These are phyloP conservation scores for Parachaetomium inaequale DNA, from an alignment of 495 filamentous ascomycete species.

Conservation along the genomic window DNA sequence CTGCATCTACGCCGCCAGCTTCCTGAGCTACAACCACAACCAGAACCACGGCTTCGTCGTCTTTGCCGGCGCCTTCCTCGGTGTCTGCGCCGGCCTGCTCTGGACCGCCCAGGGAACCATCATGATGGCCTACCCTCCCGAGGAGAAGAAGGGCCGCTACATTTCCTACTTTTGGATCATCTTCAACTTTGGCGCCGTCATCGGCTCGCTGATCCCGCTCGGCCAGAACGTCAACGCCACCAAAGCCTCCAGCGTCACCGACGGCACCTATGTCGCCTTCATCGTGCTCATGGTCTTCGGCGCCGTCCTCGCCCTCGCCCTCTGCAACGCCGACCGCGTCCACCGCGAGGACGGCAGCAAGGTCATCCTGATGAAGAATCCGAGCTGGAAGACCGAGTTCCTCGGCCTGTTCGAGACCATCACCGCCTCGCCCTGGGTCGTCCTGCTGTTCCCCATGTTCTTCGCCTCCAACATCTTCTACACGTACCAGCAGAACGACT, in stretches of 20 bases:
- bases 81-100: slow-evolving; percentile 77
- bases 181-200: slow-evolving; percentile 90
- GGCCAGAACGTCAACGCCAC: slow-evolving; percentile 70
- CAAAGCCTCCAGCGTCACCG: slow-evolving; percentile 58
- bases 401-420: slow-evolving; percentile 74
- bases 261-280: slow-evolving; percentile 90
- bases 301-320: slow-evolving; percentile 63
- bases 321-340: slow-evolving; percentile 75
- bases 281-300: slow-evolving; percentile 79
- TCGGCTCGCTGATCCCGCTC: slow-evolving; percentile 81
- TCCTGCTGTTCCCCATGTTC: slow-evolving; percentile 87
- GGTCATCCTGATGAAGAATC: slow-evolving; percentile 83
- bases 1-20: slow-evolving; percentile 73
- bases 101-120: slow-evolving; percentile 93
- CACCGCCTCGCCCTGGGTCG: slow-evolving; percentile 66
- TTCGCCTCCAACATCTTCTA: slow-evolving; percentile 78
- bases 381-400: slow-evolving; percentile 75
- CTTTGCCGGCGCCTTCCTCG: slow-evolving; percentile 69
- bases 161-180: slow-evolving; percentile 94
- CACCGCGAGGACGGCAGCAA: slow-evolving; percentile 72
- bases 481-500: slow-evolving; percentile 62
- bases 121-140: slow-evolving; percentile 91
- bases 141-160: slow-evolving; percentile 78
- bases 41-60: slow-evolving; percentile 72
- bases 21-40: slow-evolving; percentile 79